Evolutionary conservation across 306 rosid species (phyloP), one percentile per base, ranked within the genome.

Genomic region (Alnus glutinosa): DNA sequence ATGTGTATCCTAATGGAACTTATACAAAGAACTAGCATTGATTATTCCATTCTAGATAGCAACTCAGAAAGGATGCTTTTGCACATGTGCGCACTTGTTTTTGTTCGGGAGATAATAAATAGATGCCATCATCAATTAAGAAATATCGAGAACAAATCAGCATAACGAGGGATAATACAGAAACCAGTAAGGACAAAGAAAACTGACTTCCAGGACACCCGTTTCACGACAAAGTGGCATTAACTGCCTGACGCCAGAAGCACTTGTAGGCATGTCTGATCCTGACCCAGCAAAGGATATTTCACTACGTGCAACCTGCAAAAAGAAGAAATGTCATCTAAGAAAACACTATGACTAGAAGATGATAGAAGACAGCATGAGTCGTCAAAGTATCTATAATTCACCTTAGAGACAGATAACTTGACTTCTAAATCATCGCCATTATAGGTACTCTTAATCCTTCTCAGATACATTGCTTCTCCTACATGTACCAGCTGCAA

Each of bases 401-500:
- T 75, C 89, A 89, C 89, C 91, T 86, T 87, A 51, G 84, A 70
- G 68, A 92, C 73, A 83, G 71, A 81, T 79, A 88, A 82, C 76
- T 83, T 85, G 74, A 82, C 74, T 77, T 89, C 89, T 49, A 73
- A 80, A 77, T 78, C 81, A 36, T 88, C 77, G 51, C 63, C 52
- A 73, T 79, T 80, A 39, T 74, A 78, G 80, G 86, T 82, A 74
- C 87, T 81, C 61, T 74, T 84, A 52, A 34, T 61, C 83, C 83
- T 88, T 63, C 88, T 79, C 18, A 54, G 79, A 77, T 85, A 83
- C 70, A 78, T 83, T 83, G 85, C 79, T 81, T 94, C 98, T 81
- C 86, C 90, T 61, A 84, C 55, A 57, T 84, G 83, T 74, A 94
- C 85, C 59, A 94, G 77, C 98, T 94, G 92, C 79, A 80, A 86